Base-by-base conservation (phyloP, 495 filamentous ascomycete species). In the Tuber brumale region DNA sequence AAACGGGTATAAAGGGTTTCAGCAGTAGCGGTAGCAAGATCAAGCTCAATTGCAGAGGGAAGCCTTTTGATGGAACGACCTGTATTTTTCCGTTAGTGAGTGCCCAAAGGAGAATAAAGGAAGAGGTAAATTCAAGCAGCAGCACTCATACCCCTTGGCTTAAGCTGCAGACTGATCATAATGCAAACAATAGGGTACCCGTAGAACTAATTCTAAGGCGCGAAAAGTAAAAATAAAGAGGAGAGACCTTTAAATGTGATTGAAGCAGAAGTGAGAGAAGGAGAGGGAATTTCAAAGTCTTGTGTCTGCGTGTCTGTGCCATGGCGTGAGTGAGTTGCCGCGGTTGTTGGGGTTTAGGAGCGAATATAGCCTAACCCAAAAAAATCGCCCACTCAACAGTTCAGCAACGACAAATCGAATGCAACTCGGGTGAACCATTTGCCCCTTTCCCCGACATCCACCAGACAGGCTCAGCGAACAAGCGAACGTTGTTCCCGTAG, bases 51-150 rank as follows among this genome's bases (percentile, higher is more conserved):
- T 72, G 89, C 86, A 75, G 89, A 85, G 5, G 93, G 93, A 16
- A 97, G 90, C 72, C 88, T 89, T 81, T 87, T 89, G 81, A 95
- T 90, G 71, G 90, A 89, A 27, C 80, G 80, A 39, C 79, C 79
- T 81, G 18, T 70, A 83, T 90, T 89, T 76, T 85, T 16, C 35
- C 51, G 19, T 74, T 1, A 35, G 57, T 45, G 51, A 66, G 27
- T 19, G 14, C 0, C 27, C 27, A 66, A 35, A 35, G 27, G 57
- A 14, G 31, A 66, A 66, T 35, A 12, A 31, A 66, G 27, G 14
- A 66, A 35, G 57, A 61, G 14, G 23, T 14, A 66, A 66, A 66
- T 66, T 66, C 27, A 18, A 66, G 27, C 57, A 12, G 31, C 57
- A 18, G 27, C 31, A 35, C 57, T 35, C 57, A 66, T 66, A 66